Conservation (phyloP, 164 flowering plant genomes). For the Umbellularia californica region DNA sequence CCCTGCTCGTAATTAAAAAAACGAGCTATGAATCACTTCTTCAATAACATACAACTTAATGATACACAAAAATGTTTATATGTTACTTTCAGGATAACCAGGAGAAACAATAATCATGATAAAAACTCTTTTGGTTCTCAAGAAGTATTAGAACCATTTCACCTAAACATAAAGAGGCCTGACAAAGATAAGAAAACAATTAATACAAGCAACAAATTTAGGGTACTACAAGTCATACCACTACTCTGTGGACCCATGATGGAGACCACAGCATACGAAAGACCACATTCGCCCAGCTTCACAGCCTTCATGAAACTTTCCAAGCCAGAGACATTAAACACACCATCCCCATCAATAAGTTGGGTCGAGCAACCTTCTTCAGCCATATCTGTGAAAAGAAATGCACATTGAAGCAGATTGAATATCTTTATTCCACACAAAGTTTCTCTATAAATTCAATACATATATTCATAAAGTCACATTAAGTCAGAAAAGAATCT, state of each 20-base stretch:
- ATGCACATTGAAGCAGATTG: background rate
- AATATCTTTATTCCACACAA: no score
- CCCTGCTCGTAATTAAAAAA: slow-evolving; percentile 35
- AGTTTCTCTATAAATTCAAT: background rate
- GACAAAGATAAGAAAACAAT: no score
- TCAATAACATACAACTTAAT: background rate
- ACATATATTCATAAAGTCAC: background rate
- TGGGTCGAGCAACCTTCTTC: slow-evolving; percentile 67
- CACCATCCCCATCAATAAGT: slow-evolving; percentile 91
- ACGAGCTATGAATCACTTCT: background rate
- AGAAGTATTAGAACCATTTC: no score
- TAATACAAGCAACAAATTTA: no score
- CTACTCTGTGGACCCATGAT: slow-evolving; percentile 99
- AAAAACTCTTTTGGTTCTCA: no score
- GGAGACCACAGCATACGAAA: slow-evolving; percentile 93
- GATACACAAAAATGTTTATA: background rate
- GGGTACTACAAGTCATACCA: slow-evolving; percentile 43
- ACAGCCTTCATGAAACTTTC: slow-evolving; percentile 70
- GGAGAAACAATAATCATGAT: background rate
- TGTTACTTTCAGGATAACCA: background rate
- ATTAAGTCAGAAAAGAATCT: background rate
- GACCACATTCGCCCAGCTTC: slow-evolving; percentile 77
- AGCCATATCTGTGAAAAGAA: slow-evolving; percentile 17
- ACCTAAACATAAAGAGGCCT: no score
- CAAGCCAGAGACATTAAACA: slow-evolving; percentile 61